phyloP scores from a whole-genome alignment of 495 filamentous ascomycete species.

The Lineolata rhizophorae region DNA sequence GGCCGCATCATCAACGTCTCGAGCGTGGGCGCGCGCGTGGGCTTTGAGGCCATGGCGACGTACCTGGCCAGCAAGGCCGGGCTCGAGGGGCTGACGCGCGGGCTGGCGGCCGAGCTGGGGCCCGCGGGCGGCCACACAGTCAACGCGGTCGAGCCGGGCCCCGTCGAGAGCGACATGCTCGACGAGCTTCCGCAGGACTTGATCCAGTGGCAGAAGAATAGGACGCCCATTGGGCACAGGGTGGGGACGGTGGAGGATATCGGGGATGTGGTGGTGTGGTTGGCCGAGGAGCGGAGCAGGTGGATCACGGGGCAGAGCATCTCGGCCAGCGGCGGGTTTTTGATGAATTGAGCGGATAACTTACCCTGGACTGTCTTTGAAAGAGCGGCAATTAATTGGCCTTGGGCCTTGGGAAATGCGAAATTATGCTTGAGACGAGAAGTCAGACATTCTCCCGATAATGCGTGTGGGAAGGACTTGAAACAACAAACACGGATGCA shows the following conservation, averaged over 20 bases:
- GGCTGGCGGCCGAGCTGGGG: constrained; percentile 23
- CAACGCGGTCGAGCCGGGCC: constrained; percentile 23
- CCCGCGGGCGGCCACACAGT: constrained; percentile 21
- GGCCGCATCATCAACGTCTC: constrained; percentile 34
- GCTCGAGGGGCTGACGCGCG: constrained; percentile 23
- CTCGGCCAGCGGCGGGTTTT: constrained; percentile 15
- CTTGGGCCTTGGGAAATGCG: too few relatives aligned
- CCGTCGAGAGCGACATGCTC: constrained; percentile 20
- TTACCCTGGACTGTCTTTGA: too few relatives aligned
- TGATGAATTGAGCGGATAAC: constrained; percentile 9
- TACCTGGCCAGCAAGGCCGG: constrained; percentile 27
- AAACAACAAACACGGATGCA: too few relatives aligned
- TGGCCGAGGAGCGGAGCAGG: constrained; percentile 11
- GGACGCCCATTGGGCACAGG: constrained; percentile 20
- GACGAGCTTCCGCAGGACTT: constrained; percentile 16
- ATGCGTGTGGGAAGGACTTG: too few relatives aligned
- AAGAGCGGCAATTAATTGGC: too few relatives aligned
- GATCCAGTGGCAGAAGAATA: constrained; percentile 16
- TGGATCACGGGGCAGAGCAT: constrained; percentile 19
- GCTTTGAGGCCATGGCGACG: constrained; percentile 15
- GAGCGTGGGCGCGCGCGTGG: constrained; percentile 23
- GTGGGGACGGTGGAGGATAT: constrained; percentile 15
- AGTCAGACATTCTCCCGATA: too few relatives aligned
- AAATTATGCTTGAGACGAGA: too few relatives aligned
- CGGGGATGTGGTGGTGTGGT: constrained; percentile 16